Percentiles rank a stretch among this genome's conserved stretches.
These are phyloP conservation scores for Cubamyces sp. DNA, from an alignment of 768 basidiomycete genomes.

Conservation along the genomic window DNA sequence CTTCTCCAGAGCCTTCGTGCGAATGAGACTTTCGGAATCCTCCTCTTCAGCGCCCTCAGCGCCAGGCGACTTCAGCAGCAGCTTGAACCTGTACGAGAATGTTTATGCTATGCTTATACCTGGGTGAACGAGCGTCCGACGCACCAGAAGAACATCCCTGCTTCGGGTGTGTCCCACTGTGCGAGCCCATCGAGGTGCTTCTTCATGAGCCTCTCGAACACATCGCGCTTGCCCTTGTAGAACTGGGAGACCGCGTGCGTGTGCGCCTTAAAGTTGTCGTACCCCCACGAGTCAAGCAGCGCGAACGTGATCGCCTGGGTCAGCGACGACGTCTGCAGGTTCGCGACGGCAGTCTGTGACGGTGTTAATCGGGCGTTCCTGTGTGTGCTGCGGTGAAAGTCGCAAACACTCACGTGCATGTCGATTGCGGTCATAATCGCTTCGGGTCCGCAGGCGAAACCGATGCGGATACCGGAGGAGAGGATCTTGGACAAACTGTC, in stretches of 20 bases:
- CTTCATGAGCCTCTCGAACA: slow-evolving; percentile 78
- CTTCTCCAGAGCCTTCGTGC: slow-evolving; percentile 72
- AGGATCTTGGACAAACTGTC: slow-evolving; percentile 91
- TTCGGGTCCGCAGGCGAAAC: slow-evolving; percentile 79
- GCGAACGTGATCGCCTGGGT: slow-evolving; percentile 67
- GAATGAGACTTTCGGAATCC: slow-evolving; percentile 67
- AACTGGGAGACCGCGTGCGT: slow-evolving; percentile 68
- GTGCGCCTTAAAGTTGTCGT: slow-evolving; percentile 76
- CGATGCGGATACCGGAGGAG: slow-evolving; percentile 78
- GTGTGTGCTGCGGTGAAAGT: neutral
- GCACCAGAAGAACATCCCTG: slow-evolving; percentile 94
- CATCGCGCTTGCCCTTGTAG: slow-evolving; percentile 73
- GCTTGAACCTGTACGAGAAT: slow-evolving; percentile 62
- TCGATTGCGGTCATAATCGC: slow-evolving; percentile 73
- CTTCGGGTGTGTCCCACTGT: slow-evolving; percentile 71
- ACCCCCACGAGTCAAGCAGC: slow-evolving; percentile 74
- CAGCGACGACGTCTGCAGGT: slow-evolving; percentile 68
- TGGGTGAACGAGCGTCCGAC: slow-evolving; percentile 24
- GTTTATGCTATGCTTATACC: neutral
- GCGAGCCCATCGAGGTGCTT: slow-evolving; percentile 77
- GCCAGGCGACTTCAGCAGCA: slow-evolving; percentile 57
- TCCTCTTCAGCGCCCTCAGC: slow-evolving; percentile 27
- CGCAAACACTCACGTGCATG: slow-evolving; percentile 54
- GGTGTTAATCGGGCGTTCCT: neutral
- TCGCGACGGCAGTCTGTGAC: slow-evolving; percentile 65